These are phyloP conservation scores for Mortierella alpina DNA, from an alignment of 192 early-diverging fungal genomes.

Conservation along the genomic window DNA sequence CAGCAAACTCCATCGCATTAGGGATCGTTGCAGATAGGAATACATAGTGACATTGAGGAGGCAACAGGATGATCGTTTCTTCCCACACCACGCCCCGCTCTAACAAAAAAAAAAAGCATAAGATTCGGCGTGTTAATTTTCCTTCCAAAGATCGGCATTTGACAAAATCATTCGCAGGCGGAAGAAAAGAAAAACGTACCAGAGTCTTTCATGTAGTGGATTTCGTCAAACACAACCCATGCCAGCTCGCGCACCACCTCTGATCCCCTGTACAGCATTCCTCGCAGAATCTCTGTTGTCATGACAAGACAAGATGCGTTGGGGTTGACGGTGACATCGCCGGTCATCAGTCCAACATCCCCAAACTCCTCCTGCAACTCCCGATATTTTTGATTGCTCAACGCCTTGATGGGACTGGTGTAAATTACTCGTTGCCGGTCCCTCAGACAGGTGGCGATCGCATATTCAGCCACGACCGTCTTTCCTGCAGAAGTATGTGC, in stretches of 20 bases:
- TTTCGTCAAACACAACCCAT: conserved; percentile 99
- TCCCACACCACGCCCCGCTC: conserved; percentile 99
- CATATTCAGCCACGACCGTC: conserved; percentile 98
- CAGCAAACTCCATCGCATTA: conserved; percentile 98
- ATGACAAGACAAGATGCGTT: conserved; percentile 93
- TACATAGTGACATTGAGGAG: conserved; percentile 91
- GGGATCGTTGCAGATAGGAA: conserved; percentile 99
- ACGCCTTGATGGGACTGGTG: conserved; percentile 96
- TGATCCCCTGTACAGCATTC: conserved; percentile 96
- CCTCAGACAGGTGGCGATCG: conserved; percentile 89
- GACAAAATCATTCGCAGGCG: too few relatives aligned
- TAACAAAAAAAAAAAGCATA: conserved; percentile 21
- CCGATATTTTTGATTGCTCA: conserved; percentile 98
- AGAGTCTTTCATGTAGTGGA: conserved; percentile 98
- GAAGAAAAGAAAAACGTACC: conserved; percentile 49
- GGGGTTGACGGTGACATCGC: conserved; percentile 97
- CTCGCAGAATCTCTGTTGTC: conserved; percentile 98
- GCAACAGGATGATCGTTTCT: conserved; percentile 95
- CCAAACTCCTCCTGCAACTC: conserved; percentile 96
- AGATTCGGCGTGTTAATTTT: not conserved
- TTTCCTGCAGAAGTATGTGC: conserved; percentile 98
- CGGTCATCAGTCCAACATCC: conserved; percentile 98
- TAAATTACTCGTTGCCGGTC: conserved; percentile 96
- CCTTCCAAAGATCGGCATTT: not conserved
- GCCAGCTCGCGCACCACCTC: conserved; percentile 97